Base-by-base conservation (phyloP, 768 basidiomycete genomes). In the Lanmaoa pseudosensibilis region DNA sequence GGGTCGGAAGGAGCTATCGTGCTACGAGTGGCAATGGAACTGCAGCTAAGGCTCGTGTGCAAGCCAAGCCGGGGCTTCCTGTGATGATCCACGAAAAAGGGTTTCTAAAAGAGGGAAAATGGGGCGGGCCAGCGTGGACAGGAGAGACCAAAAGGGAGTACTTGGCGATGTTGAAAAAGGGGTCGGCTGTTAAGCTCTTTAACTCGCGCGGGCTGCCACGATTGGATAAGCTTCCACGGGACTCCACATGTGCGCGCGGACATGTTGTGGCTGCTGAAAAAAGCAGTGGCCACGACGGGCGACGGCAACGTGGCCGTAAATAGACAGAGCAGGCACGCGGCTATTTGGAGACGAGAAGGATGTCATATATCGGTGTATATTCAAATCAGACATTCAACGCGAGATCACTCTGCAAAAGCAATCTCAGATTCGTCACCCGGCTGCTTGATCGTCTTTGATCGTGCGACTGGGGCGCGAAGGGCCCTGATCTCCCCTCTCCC, bases 371-470 rank as follows among this genome's bases (percentile, higher is more conserved):
- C 67, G 65, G 71, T 63, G 54, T 34, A 61, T 70, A 69, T 64
- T 68, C 71, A 74, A 80, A 78, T 69, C 69, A 65, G 60, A 65
- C 65, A 44, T 62, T 67, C 73, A 76, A 74, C 65, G 67, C 74
- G 64, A 77, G 78, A 81, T 79, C 62, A 53, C 6, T 38, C 57
- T 49, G 34, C 50, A 59, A 32, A 36, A 51, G 62, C 62, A 66
- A 79, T 79, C 76, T 77, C 69, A 67, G 66, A 67, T 67, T 65
- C 59, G 56, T 63, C 59, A 60, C 58, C 60, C 61, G 32, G 60
- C 63, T 70, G 69, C 76, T 64, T 81, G 82, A 83, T 82, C 81
- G 81, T 79, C 82, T 81, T 66, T 82, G 82, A 83, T 81, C 81
- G 80, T 80, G 82, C 77, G 80, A 82, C 69, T 68, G 77, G 77